Base-by-base conservation (phyloP, 2,329 filamentous ascomycete genomes). In the Metarhizium sp. region DNA sequence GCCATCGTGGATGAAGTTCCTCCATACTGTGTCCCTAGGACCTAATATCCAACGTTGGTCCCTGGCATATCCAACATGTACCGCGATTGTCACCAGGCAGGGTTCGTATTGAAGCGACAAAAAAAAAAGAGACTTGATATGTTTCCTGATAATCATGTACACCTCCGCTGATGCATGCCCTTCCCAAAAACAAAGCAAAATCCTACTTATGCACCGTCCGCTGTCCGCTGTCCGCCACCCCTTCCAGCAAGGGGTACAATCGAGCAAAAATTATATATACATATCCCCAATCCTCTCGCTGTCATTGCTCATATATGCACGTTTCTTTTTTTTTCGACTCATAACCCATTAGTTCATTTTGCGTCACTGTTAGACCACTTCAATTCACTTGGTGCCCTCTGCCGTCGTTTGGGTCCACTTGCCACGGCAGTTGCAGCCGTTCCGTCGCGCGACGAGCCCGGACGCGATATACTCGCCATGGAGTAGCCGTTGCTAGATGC, bases 381-480 rank as follows among this genome's bases (percentile, higher is more conserved):
- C 29, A 62, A 55, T 32, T 67, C 65, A 30, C 56, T 59, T 30
- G 63, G 61, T 52, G 64, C 59, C 32, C 64, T 63, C 52, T 52
- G 57, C 58, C 62, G 61, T 56, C 66, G 67, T 58, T 64, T 67
- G 34, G 59, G 53, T 40, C 56, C 58, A 20, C 51, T 54, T 6
- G 52, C 58, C 47, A 46, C 51, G 13, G 56, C 58, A 29, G 46
- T 45, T 25, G n/a, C 42, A 5, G 38, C 47, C 34, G 51, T 48
- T 45, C 32, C 50, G 18, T 61, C 59, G 18, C 54, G 43, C 30
- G 55, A 55, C 6, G 52, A 51, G 2, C 25, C 29, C 1, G 49
- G 55, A 6, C 47, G 45, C 5, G 55, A 45, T 16, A 48, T 25
- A 16, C 52, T 36, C 10, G 25, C 45, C n/a, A 18, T 18, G 11